phyloP scores from a whole-genome alignment of 2,329 filamentous ascomycete genomes.

The Byssochlamys sp. region DNA sequence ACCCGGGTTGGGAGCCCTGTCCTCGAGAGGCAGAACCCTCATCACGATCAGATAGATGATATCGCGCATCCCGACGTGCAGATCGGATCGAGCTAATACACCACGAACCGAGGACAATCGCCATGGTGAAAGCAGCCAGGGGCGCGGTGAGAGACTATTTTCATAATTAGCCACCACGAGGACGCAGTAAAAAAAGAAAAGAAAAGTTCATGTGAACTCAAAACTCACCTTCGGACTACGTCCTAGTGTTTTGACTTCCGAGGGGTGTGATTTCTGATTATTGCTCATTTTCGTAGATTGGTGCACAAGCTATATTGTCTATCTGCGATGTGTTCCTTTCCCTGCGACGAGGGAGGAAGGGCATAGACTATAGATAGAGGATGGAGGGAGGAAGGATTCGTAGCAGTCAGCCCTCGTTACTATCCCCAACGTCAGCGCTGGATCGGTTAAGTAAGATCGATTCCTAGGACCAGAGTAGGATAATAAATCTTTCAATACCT shows the following conservation, averaged over 20 bases:
- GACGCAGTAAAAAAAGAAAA: neutral
- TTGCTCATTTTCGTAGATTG: neutral
- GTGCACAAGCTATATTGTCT: too few relatives aligned
- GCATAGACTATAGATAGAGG: too few relatives aligned
- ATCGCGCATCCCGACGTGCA: slow-evolving; percentile 56
- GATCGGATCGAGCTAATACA: slow-evolving; percentile 55
- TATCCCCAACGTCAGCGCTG: too few relatives aligned
- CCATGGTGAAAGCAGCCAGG: slow-evolving; percentile 56
- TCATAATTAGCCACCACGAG: neutral
- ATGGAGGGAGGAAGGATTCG: too few relatives aligned
- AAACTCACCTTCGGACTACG: neutral
- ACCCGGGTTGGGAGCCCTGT: slow-evolving; percentile 42
- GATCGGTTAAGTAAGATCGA: too few relatives aligned
- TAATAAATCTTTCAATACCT: too few relatives aligned
- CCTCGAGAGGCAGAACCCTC: neutral
- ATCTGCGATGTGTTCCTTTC: too few relatives aligned
- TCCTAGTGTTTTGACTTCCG: neutral
- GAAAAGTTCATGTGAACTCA: too few relatives aligned
- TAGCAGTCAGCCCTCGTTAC: too few relatives aligned
- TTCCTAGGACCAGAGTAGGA: too few relatives aligned
- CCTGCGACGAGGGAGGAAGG: too few relatives aligned
- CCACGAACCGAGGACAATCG: slow-evolving; percentile 51
- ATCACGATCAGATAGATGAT: slow-evolving; percentile 46
- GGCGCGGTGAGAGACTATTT: slow-evolving; percentile 47
- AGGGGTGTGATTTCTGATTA: neutral